phyloP scores from a whole-genome alignment of 1,139 yeast genomes.

The Yamadazyma dushanensis region DNA sequence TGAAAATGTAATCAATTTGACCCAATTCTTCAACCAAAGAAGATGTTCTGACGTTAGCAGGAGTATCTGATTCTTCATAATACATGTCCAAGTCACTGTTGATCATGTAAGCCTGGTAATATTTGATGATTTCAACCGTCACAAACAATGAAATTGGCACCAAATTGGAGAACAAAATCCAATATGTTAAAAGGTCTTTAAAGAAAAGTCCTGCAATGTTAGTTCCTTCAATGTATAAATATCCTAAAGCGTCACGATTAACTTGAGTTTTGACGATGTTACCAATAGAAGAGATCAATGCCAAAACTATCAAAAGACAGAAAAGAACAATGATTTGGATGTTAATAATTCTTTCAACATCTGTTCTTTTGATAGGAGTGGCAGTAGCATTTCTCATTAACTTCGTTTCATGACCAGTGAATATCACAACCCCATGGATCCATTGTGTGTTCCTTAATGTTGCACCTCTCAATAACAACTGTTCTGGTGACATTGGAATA shows the following conservation, averaged over 20 bases:
- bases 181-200: constrained; percentile 83
- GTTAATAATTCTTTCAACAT: constrained; percentile 94
- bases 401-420: constrained; percentile 98
- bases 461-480: constrained; percentile 90
- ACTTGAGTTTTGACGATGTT: constrained; percentile 73
- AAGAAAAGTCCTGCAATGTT: constrained; percentile 73
- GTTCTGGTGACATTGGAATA: constrained; percentile 82
- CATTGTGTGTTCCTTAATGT: constrained; percentile 91
- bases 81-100: constrained; percentile 94
- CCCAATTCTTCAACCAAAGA: constrained; percentile 95
- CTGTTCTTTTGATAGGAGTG: constrained; percentile 94
- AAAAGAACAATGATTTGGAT: constrained; percentile 88
- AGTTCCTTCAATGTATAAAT: constrained; percentile 69
- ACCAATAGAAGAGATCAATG: constrained; percentile 84
- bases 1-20: constrained; percentile 90
- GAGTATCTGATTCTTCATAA: constrained; percentile 83
- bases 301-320: constrained; percentile 68
- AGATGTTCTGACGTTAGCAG: constrained; percentile 93
- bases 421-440: constrained; percentile 91
- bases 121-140: constrained; percentile 92
- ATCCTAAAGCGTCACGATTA: constrained; percentile 53
- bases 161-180: constrained; percentile 93
- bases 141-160: constrained; percentile 96
- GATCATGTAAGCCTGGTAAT: constrained; percentile 91
- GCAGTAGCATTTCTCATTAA: constrained; percentile 99